Evolutionary conservation across 495 filamentous ascomycete genomes (phyloP), one percentile per base, ranked within the genome.

Genomic region (Trichocladium uniseriatum): DNA sequence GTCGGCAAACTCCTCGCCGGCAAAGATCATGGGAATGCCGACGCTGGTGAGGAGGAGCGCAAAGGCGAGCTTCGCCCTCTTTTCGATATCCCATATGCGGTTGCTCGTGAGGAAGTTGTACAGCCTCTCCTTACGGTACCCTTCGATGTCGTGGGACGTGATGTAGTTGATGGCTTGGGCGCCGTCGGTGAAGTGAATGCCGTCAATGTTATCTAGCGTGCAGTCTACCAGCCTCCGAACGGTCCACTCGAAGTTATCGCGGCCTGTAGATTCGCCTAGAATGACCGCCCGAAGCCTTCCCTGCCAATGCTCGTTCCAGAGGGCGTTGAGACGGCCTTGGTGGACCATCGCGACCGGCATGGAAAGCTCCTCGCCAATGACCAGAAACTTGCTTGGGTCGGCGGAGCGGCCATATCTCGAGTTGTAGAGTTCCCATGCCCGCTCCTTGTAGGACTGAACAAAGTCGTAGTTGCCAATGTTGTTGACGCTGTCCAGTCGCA

Each of bases 1-100:
- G 40, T 66, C 63, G 15, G 36, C 19, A 36, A 66, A 66, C 53
- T 66, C 61, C 48, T 66, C 63, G 5, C 63, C 63, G 1, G 63
- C 63, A 39, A 66, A 59, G 13, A 66, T 66, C 61, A 66, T 64
- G 8, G 63, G 63, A 1, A 62, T 54, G 11, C 63, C 61, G 19
- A 66, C 63, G n/a, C 56, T 51, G n/a, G 61, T 66, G 9, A 66
- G 40, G 15, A 66, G 52, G 7, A 55, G 45, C 10, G 55, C 61
- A 35, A 60, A 62, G 3, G 63, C 63, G 18, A 66, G 49, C 51
- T 56, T 58, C 24, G 55, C 54, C 6, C 61, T 50, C 38, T 45
- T 34, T 42, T 54, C 58, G 2, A 58, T 47, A 37, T 64, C 57
- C 27, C 45, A 51, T 42, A 64, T 42, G n/a, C 49, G 43, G 49